phyloP scores from a whole-genome alignment of 2,329 filamentous ascomycete genomes.

The Basipetospora sp. region DNA sequence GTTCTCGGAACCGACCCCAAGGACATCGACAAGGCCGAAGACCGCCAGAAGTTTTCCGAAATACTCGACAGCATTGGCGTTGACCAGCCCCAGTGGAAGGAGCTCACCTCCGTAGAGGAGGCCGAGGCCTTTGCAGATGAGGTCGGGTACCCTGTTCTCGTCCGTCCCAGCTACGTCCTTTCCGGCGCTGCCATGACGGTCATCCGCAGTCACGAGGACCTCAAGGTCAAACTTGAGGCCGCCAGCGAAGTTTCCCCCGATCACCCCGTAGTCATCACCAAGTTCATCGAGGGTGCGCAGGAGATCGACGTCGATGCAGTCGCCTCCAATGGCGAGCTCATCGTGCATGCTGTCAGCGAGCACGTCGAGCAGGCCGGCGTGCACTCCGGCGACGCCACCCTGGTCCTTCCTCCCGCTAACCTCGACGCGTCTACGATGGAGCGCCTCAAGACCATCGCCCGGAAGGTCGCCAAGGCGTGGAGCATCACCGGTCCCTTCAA shows the following conservation, averaged over 20 bases:
- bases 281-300: constrained; percentile 92
- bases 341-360: constrained; percentile 85
- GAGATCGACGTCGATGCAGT: constrained; percentile 96
- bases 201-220: constrained; percentile 72
- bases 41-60: constrained; percentile 94
- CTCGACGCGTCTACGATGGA: constrained; percentile 65
- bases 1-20: constrained; percentile 83
- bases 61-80: constrained; percentile 94
- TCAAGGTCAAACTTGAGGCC: constrained; percentile 87
- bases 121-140: constrained; percentile 74
- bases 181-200: constrained; percentile 98
- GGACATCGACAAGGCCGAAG: constrained; percentile 95
- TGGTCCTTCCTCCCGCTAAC: constrained; percentile 74
- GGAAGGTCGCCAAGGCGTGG: constrained; percentile 95
- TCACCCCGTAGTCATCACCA: constrained; percentile 93
- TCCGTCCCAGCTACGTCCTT: constrained; percentile 87
- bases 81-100: constrained; percentile 95
- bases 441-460: constrained; percentile 84
- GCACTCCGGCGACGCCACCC: constrained; percentile 90
- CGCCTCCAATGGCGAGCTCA: constrained; percentile 67
- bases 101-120: constrained; percentile 75
- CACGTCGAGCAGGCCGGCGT: constrained; percentile 96
- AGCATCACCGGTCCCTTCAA: constrained; percentile 97
- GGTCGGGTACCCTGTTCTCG: constrained; percentile 86
- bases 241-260: constrained; percentile 85